Evolutionary conservation across 2,329 filamentous ascomycete species (phyloP).

Genomic region (Cercospora citrullina): DNA sequence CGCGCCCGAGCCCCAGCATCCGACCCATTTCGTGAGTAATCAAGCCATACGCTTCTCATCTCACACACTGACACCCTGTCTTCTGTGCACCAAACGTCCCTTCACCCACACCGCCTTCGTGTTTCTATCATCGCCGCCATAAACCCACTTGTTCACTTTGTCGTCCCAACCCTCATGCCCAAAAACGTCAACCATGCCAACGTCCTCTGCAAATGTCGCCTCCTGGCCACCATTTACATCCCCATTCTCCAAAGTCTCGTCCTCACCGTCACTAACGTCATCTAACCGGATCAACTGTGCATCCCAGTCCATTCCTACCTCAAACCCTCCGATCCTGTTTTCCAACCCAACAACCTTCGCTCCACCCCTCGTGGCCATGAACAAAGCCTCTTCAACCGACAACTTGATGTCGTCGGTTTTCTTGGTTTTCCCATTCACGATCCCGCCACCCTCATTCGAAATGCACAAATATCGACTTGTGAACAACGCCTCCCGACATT

Average conservation of each 20-base stretch:
- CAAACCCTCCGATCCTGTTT: constrained; percentile 74
- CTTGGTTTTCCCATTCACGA: not conserved
- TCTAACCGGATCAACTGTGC: constrained; percentile 76
- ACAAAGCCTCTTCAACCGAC: constrained; percentile 81
- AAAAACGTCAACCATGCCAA: constrained; percentile 79
- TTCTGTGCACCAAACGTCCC: constrained; percentile 74
- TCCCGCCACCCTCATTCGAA: constrained; percentile 29
- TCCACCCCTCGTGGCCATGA: constrained; percentile 83
- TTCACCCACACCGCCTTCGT: constrained; percentile 85
- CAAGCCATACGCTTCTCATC: not conserved
- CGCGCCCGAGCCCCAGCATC: not conserved
- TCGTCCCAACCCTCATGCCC: constrained; percentile 90
- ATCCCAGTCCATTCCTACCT: constrained; percentile 86
- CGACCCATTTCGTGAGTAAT: not conserved
- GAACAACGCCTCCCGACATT: constrained; percentile 77
- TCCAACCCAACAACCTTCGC: constrained; percentile 76
- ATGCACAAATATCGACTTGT: constrained; percentile 73
- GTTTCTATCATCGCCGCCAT: constrained; percentile 89
- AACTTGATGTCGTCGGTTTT: constrained; percentile 54
- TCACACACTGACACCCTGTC: constrained; percentile 25
- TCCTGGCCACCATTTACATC: not conserved
- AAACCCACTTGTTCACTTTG: constrained; percentile 89
- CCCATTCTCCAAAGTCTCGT: constrained; percentile 16
- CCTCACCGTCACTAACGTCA: constrained; percentile 35
- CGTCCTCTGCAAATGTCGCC: constrained; percentile 38